A percentile compares a stretch with the other conserved stretches of the same genome.
Evolutionary conservation across 805 yeast genomes (phyloP).

Genomic region (Cyberlindnera saturnus): DNA sequence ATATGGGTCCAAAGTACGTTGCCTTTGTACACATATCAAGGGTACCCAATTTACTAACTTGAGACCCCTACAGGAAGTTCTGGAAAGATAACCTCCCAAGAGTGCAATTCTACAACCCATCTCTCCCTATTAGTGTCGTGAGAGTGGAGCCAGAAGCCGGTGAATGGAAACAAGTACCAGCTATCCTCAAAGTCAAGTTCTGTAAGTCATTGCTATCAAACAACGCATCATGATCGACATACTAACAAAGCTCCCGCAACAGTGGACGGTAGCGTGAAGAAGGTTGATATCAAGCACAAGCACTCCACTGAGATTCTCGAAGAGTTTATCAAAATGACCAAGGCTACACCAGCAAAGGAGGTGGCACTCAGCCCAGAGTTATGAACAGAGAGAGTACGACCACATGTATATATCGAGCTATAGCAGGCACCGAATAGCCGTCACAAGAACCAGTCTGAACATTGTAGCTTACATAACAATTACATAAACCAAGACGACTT

Average conservation of each 20-base stretch:
- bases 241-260: conserved; percentile 1
- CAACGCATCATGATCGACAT: neutral
- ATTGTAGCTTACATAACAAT: too few relatives aligned
- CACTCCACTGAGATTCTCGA: conserved; percentile 47
- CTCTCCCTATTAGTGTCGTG: conserved; percentile 51
- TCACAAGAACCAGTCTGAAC: too few relatives aligned
- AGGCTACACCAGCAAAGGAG: conserved; percentile 45
- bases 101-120: conserved; percentile 78
- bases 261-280: conserved; percentile 30
- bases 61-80: conserved; percentile 40
- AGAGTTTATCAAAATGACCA: conserved; percentile 44
- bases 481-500: too few relatives aligned
- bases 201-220: conserved; percentile 11
- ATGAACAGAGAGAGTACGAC: neutral
- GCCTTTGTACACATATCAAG: neutral
- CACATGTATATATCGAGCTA: neutral
- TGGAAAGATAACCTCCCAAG: conserved; percentile 74
- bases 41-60: conserved; percentile 2
- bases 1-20: conserved; percentile 46
- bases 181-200: conserved; percentile 36
- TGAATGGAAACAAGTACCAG: conserved; percentile 37
- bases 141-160: conserved; percentile 43
- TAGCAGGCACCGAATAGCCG: too few relatives aligned
- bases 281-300: conserved; percentile 49
- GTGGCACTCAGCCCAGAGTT: conserved; percentile 1